Percentiles rank a stretch among this genome's conserved stretches.
These are phyloP conservation scores for Venturia nashicola DNA, from an alignment of 2,329 filamentous ascomycete genomes.

Conservation along the genomic window DNA sequence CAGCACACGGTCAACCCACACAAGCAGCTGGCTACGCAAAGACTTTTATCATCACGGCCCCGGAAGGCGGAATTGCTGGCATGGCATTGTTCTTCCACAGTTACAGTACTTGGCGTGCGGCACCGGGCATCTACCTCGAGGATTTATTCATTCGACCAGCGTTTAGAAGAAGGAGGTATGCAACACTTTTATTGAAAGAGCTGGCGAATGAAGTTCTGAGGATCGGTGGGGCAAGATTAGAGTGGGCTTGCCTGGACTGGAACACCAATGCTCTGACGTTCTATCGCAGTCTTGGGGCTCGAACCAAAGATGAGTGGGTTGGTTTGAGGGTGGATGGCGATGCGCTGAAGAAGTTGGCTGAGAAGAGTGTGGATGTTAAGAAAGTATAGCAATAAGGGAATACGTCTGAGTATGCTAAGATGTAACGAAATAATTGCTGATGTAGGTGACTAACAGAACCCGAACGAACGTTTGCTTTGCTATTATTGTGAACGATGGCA, in stretches of 20 bases:
- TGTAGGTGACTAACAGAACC: background rate
- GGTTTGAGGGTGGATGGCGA: conserved; percentile 63
- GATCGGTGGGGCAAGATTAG: conserved; percentile 61
- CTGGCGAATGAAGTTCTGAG: conserved; percentile 68
- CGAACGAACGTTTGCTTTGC: background rate
- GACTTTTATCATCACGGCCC: conserved; percentile 53
- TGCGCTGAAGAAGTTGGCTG: conserved; percentile 47
- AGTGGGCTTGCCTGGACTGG: conserved; percentile 90
- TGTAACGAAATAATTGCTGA: background rate
- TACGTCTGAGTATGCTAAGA: background rate
- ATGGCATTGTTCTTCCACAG: conserved; percentile 94
- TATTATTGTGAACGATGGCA: background rate
- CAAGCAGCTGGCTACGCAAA: conserved; percentile 56
- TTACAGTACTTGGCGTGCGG: conserved; percentile 84
- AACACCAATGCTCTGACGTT: conserved; percentile 85
- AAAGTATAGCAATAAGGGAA: background rate
- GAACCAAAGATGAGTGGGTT: conserved; percentile 58
- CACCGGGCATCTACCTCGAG: conserved; percentile 82
- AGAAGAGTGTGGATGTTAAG: conserved; percentile 3
- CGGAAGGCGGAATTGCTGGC: conserved; percentile 43
- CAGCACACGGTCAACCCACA: background rate
- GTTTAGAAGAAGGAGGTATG: conserved; percentile 67
- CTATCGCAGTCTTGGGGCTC: conserved; percentile 55
- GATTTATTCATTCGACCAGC: conserved; percentile 71
- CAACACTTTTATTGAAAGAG: conserved; percentile 58